Conservation (phyloP, 345 rosid genomes). For the Eucalyptus erythrocorys region DNA sequence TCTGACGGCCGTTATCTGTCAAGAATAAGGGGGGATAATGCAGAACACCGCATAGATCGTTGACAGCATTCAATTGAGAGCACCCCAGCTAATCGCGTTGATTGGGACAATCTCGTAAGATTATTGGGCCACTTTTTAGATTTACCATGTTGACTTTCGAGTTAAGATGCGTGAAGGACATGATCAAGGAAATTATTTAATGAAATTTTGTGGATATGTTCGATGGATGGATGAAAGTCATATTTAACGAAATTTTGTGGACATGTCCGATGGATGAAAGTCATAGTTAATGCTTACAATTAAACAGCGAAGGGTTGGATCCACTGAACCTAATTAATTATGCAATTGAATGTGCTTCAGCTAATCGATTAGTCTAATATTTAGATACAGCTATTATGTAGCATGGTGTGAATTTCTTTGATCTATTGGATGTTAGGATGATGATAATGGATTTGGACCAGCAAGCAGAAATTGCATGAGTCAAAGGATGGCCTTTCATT, state of each 20-base stretch:
- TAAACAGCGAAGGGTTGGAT: neutral
- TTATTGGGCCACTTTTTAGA: neutral
- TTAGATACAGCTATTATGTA: neutral
- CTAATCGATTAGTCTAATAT: neutral
- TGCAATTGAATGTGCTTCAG: neutral
- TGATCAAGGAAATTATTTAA: neutral
- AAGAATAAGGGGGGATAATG: neutral
- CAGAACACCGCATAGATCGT: neutral
- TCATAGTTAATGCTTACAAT: neutral
- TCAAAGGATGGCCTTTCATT: neutral
- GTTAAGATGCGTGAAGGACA: neutral
- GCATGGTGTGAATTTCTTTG: neutral
- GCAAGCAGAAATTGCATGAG: neutral
- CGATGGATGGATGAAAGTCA: neutral
- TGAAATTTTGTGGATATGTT: neutral
- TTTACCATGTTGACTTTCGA: neutral
- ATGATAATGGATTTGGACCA: neutral
- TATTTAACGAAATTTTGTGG: no score
- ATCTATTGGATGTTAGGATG: neutral
- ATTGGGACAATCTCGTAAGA: neutral
- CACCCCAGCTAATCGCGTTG: neutral
- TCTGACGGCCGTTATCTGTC: neutral
- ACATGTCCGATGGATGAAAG: neutral
- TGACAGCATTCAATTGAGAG: neutral
- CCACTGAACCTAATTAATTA: neutral